Conservation (phyloP, 1,284 basidiomycete species). For the Microbotryum silenes-acaulis region DNA sequence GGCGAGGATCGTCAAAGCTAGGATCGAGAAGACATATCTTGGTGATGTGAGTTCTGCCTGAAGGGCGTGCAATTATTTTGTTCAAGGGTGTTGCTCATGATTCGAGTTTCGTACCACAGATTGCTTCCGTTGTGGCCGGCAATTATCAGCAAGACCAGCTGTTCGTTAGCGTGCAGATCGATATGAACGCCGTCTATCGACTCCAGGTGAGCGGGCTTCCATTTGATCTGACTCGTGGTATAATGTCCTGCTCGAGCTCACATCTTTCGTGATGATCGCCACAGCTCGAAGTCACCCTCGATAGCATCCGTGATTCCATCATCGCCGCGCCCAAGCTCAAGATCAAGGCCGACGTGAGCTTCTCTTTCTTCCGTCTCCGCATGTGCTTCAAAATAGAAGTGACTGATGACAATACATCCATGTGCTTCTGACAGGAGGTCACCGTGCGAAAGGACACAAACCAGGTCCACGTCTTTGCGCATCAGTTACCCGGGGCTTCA, state of each 20-base stretch:
- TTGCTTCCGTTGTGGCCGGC: constrained; percentile 89
- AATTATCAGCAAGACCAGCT: constrained; percentile 89
- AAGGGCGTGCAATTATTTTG: not conserved
- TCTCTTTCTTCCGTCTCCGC: not conserved
- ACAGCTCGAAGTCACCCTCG: constrained; percentile 83
- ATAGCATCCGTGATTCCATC: constrained; percentile 89
- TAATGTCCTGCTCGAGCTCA: not conserved
- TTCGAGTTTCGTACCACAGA: constrained; percentile 44
- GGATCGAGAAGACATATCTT: constrained; percentile 89
- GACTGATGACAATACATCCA: not conserved
- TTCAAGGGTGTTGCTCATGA: not conserved
- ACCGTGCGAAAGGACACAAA: constrained; percentile 47
- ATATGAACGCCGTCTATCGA: constrained; percentile 78
- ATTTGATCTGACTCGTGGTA: constrained; percentile 20
- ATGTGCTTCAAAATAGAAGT: no score
- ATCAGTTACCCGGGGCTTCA: constrained; percentile 55
- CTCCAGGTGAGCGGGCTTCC: constrained; percentile 56
- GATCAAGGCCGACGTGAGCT: constrained; percentile 68
- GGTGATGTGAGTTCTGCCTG: constrained; percentile 64
- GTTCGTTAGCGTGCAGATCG: constrained; percentile 88
- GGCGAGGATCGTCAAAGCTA: constrained; percentile 93
- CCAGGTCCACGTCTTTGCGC: constrained; percentile 68
- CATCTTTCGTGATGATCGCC: constrained; percentile 1
- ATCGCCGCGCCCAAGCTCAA: constrained; percentile 83
- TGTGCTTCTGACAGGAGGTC: constrained; percentile 18